phyloP scores from a whole-genome alignment of 768 basidiomycete species.

The Cyclocybe cylindracea region DNA sequence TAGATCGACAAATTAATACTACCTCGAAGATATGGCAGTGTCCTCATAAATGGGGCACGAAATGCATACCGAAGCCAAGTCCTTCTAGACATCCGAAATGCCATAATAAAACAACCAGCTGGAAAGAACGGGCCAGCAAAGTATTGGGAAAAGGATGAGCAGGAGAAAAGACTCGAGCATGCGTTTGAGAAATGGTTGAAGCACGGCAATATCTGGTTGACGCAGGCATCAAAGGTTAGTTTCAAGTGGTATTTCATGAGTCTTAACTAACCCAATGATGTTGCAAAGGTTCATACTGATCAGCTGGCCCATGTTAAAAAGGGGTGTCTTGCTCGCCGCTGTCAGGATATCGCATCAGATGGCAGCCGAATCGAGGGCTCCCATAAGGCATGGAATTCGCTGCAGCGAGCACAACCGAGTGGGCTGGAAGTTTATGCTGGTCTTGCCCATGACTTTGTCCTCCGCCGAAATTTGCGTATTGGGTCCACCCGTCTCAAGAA shows the following conservation, averaged over 20 bases:
- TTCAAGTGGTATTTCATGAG: not conserved
- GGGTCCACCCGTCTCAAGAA: not conserved
- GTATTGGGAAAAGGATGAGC: not conserved
- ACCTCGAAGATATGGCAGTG: slow-evolving; percentile 1
- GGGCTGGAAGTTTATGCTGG: slow-evolving; percentile 6
- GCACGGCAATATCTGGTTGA: not conserved
- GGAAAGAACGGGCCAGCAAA: not conserved
- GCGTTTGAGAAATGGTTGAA: not conserved
- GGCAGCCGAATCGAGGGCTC: slow-evolving; percentile 12
- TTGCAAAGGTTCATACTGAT: not conserved
- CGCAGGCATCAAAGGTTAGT: not conserved
- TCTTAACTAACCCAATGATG: not conserved
- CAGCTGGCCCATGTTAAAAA: slow-evolving; percentile 1
- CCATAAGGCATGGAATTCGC: slow-evolving; percentile 9
- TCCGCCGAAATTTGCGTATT: slow-evolving; percentile 8
- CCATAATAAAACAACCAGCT: not conserved
- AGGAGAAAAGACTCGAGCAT: not conserved
- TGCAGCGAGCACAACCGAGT: slow-evolving; percentile 1
- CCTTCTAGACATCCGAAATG: not conserved
- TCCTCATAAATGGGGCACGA: not conserved
- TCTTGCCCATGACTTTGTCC: slow-evolving; percentile 7
- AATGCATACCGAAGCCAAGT: slow-evolving; percentile 3
- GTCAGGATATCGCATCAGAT: slow-evolving; percentile 1
- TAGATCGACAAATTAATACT: not conserved
- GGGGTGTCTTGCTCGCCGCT: slow-evolving; percentile 5